Evolutionary conservation across 495 filamentous ascomycete species (phyloP), one percentile per base, ranked within the genome.

Genomic region (Neurospora sp.): DNA sequence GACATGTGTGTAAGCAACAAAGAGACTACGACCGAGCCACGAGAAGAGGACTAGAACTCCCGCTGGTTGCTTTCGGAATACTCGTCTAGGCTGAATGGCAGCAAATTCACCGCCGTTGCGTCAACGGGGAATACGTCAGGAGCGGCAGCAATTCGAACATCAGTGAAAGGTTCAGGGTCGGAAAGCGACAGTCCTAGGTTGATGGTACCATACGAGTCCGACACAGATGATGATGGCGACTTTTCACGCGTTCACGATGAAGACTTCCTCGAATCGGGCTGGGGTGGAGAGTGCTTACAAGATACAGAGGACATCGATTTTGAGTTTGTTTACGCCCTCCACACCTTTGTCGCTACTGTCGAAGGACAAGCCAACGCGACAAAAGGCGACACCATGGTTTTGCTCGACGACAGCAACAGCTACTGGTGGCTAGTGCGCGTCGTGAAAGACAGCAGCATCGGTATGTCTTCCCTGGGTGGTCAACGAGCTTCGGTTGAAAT

Each of bases 401-500:
- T 99, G 48, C 87, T 99, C n/a, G 96, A 98, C 79, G 96, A 99
- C 77, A 97, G 93, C 80, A 99, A 99, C 84, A 97, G 94, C 81
- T 99, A 99, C 80, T 99, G 96, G 96, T 99, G 96, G 96, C 88
- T 99, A 45, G 96, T 99, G 16, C 87, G 95, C 70, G 93, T 99
- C 22, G 94, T 97, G 14, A 97, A 98, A 81, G 96, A 98, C 81
- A 94, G 90, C 78, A 98, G 94, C 78, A 98, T 99, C 81, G 96
- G 95, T 97, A 84, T 42, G 90, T 71, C 69, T 22, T 12, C 40
- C 10, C 17, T 68, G 69, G 44, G 61, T 40, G 41, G 48, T 22
- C 31, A 70, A 17, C 48, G 70, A 45, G 42, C 71, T 68, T 69
- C 53, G 12, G 42, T 70, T 38, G n/a, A 8, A 9, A 40, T 22